Base-by-base conservation (phyloP, 495 filamentous ascomycete species). In the Halenospora varia region DNA sequence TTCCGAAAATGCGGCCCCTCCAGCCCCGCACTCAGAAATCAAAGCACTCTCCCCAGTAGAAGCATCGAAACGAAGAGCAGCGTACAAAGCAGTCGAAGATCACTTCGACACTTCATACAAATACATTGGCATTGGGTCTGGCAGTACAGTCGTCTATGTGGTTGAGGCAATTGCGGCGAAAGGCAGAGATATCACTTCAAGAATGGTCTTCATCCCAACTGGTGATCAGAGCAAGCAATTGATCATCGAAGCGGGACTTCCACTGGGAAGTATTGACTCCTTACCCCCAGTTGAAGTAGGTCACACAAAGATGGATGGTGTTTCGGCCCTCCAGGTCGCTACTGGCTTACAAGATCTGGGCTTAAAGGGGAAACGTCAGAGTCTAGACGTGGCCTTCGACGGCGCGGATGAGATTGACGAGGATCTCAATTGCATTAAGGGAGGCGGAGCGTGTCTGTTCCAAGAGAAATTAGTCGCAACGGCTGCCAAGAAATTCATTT, bases 371-470 rank as follows among this genome's bases (percentile, higher is more conserved):
- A 66, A 63, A 54, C 63, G 63, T 17, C 66, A 71, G 55, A 69
- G 67, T 51, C 77, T 94, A 51, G 92, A 96, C 66, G 85, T 97
- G 25, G 85, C 85, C 25, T 97, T 97, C 64, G 93, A 97, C 72
- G 93, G 94, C 39, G 95, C 94, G 20, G 94, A 98, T 70, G 94
- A 98, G 76, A 91, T 98, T 24, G 94, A 98, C 70, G 89, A 89
- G 20, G 89, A 92, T 40, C 72, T 98, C 51, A 98, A 97, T 73
- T 89, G 91, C 67, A 96, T 98, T 73, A 98, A 98, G 75, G 94
- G 94, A 46, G 94, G 94, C 15, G 94, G 94, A 45, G 94, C 92
- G 24, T 98, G 95, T 72, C 73, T 97, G 57, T 97, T 96, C 79
- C 95, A 97, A 73, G 94, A 98, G 77, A 98, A 98, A 76, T 76